phyloP scores from a whole-genome alignment of 176 grass and related monocot species.

The Avena atlantica region DNA sequence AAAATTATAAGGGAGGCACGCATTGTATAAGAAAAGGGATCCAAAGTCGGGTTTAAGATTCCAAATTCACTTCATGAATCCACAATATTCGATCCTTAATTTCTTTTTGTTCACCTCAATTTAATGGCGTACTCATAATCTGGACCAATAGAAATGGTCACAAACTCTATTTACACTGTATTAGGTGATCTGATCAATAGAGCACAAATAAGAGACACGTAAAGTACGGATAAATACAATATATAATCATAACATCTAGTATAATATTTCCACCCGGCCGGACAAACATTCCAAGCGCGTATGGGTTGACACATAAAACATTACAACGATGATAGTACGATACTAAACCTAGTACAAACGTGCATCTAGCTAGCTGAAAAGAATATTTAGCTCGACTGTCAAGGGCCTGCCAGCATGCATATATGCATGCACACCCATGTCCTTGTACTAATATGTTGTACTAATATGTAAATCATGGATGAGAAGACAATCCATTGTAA shows the following conservation, averaged over 20 bases:
- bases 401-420: slow-evolving; percentile 10
- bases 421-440: slow-evolving; percentile 23
- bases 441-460: too few relatives aligned
- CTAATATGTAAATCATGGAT: slow-evolving; percentile 23
- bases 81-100: neutral
- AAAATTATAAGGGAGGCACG: too few relatives aligned
- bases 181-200: neutral
- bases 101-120: too few relatives aligned
- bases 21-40: too few relatives aligned
- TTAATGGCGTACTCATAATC: too few relatives aligned
- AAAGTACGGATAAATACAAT: neutral
- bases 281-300: slow-evolving; percentile 32
- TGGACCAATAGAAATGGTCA: neutral
- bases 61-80: neutral
- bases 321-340: slow-evolving; percentile 10
- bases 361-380: slow-evolving; percentile 31
- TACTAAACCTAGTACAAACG: slow-evolving; percentile 37
- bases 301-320: slow-evolving; percentile 22
- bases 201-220: neutral
- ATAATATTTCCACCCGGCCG: slow-evolving; percentile 30
- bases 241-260: neutral
- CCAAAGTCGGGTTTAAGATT: too few relatives aligned
- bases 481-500: slow-evolving; percentile 22
- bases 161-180: neutral
- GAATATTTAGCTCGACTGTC: slow-evolving; percentile 34